phyloP scores from a whole-genome alignment of 768 basidiomycete species.

The Amylocystis lapponica region DNA sequence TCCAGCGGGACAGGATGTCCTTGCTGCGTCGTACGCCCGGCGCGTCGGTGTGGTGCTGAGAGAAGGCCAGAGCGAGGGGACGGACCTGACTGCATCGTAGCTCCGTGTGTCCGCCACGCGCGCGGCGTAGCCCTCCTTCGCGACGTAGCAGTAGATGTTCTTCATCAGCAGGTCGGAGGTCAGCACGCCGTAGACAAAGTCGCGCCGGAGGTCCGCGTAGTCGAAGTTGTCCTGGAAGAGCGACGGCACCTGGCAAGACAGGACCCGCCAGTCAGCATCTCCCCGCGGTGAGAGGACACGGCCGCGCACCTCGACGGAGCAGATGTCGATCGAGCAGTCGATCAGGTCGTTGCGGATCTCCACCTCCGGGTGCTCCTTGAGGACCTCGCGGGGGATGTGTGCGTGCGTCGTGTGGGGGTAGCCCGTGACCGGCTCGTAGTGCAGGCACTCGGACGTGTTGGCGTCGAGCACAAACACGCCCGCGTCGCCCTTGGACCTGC shows the following conservation, averaged over 20 bases:
- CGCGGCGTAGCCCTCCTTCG: conserved; percentile 86
- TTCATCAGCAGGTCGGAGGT: conserved; percentile 94
- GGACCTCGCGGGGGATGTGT: conserved; percentile 72
- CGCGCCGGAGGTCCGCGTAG: conserved; percentile 84
- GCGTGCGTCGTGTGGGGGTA: conserved; percentile 59
- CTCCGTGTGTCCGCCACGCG: conserved; percentile 90
- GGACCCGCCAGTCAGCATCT: background rate
- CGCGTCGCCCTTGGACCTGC: conserved; percentile 66
- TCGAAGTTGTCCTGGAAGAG: conserved; percentile 99
- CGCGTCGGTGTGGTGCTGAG: background rate
- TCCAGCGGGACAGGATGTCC: conserved; percentile 90
- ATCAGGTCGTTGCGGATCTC: conserved; percentile 87
- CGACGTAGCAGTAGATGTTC: conserved; percentile 87
- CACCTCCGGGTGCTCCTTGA: conserved; percentile 68
- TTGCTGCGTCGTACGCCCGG: no score
- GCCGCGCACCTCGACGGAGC: conserved; percentile 88
- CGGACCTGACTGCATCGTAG: conserved; percentile 83
- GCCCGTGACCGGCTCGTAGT: conserved; percentile 74
- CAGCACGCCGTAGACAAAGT: conserved; percentile 92
- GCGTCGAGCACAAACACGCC: conserved; percentile 76
- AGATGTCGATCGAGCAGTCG: conserved; percentile 87
- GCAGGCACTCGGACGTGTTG: conserved; percentile 72
- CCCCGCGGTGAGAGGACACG: conserved; percentile 12
- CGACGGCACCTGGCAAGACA: conserved; percentile 89
- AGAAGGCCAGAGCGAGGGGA: background rate